These are phyloP conservation scores for Cryomyces minteri DNA, from an alignment of 495 filamentous ascomycete genomes.

Conservation along the genomic window DNA sequence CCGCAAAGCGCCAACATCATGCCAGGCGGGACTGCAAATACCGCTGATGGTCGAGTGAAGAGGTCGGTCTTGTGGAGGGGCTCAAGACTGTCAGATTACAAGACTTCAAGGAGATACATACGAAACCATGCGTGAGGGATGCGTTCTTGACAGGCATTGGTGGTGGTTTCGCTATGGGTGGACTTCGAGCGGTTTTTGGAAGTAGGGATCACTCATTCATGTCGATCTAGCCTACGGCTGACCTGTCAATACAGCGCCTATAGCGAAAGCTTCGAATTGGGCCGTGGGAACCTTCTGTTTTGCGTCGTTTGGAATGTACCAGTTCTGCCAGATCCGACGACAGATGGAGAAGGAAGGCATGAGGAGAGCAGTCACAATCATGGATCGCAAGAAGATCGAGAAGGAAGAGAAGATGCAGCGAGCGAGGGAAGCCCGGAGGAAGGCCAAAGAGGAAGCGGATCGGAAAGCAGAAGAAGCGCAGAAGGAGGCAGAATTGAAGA, in stretches of 20 bases:
- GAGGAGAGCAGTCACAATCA: constrained; percentile 60
- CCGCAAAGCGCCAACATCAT: constrained; percentile 25
- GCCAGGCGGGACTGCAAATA: constrained; percentile 17
- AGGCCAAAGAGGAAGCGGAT: constrained; percentile 22
- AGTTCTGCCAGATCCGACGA: constrained; percentile 61
- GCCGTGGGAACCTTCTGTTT: constrained; percentile 57
- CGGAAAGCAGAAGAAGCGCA: constrained; percentile 17
- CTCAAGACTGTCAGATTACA: constrained; percentile 43
- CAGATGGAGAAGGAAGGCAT: constrained; percentile 57
- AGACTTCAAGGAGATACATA: constrained; percentile 58
- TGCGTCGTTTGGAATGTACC: constrained; percentile 46
- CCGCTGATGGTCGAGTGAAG: constrained; percentile 24
- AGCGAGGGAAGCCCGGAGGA: constrained; percentile 35
- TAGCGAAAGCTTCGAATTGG: constrained; percentile 56
- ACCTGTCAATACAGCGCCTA: constrained; percentile 15
- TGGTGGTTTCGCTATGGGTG: constrained; percentile 54
- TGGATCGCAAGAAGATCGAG: constrained; percentile 52
- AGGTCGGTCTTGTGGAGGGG: constrained; percentile 39
- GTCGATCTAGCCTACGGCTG: background rate
- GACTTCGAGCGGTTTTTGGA: constrained; percentile 50
- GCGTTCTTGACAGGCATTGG: constrained; percentile 68
- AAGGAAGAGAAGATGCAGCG: constrained; percentile 32
- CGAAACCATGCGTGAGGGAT: constrained; percentile 68
- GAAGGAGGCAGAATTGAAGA: constrained; percentile 5
- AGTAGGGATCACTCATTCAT: constrained; percentile 28